Conservation (phyloP, 2,329 filamentous ascomycete genomes). For the Chaetomium olivaceum region DNA sequence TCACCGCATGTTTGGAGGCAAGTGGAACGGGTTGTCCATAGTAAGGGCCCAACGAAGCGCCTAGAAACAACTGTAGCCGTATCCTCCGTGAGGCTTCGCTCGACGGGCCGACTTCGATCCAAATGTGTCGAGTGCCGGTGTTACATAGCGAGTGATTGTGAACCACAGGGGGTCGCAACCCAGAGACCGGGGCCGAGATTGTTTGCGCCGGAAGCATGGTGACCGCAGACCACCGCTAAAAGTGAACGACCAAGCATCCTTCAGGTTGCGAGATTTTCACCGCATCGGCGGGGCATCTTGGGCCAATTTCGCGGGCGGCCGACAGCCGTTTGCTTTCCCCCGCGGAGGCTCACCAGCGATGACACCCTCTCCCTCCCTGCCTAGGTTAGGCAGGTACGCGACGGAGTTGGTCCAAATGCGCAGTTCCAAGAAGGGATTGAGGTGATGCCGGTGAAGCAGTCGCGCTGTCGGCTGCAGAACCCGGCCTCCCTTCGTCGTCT, state of each 20-base stretch:
- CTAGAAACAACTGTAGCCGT: neutral
- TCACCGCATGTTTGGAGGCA: neutral
- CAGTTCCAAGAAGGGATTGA: neutral
- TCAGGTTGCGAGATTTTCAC: neutral
- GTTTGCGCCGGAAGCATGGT: neutral
- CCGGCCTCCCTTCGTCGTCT: neutral
- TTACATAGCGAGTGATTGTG: neutral
- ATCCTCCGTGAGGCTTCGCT: neutral
- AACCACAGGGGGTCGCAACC: neutral
- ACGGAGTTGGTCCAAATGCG: neutral
- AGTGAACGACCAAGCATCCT: neutral
- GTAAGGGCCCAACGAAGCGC: neutral
- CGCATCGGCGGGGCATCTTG: neutral
- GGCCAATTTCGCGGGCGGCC: neutral
- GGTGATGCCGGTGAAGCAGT: conserved; percentile 2
- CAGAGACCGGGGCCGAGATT: neutral
- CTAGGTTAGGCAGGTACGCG: neutral
- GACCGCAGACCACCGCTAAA: neutral
- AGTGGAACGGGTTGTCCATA: neutral
- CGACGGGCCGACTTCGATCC: neutral
- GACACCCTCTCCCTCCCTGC: neutral
- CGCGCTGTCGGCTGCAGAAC: conserved; percentile 5
- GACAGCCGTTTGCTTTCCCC: neutral
- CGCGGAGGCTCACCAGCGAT: neutral
- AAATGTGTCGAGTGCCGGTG: neutral